Percentiles rank a stretch among this genome's conserved stretches.
Evolutionary conservation across 2,329 filamentous ascomycete species (phyloP).

Genomic region (Colletotrichum sojae): DNA sequence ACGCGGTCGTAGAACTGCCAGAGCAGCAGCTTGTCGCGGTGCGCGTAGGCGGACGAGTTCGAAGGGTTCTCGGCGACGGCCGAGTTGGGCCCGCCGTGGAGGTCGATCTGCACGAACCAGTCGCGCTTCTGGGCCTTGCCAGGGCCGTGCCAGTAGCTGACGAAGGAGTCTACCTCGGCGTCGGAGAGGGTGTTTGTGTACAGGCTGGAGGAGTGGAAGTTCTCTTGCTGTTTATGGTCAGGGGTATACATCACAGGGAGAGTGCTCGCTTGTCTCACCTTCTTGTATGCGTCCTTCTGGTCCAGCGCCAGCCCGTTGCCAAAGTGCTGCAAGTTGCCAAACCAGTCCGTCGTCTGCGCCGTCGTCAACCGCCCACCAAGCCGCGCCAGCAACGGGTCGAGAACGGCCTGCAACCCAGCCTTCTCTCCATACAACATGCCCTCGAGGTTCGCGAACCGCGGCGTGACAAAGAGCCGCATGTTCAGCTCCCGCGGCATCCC

Average conservation of each 20-base stretch:
- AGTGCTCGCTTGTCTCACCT: not conserved
- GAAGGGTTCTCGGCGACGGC: conserved; percentile 48
- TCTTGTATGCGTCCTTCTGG: conserved; percentile 47
- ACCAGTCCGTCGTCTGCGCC: conserved; percentile 48
- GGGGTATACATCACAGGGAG: too few species aligned
- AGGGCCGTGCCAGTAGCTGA: conserved; percentile 46
- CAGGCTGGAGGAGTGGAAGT: conserved; percentile 48
- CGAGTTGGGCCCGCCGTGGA: conserved; percentile 54
- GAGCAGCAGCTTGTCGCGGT: conserved; percentile 63
- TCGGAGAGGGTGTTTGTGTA: conserved; percentile 46
- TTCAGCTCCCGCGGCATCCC: conserved; percentile 46
- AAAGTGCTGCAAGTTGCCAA: conserved; percentile 51
- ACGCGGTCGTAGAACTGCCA: conserved; percentile 62
- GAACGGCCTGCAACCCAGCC: conserved; percentile 28
- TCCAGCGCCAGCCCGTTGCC: conserved; percentile 49
- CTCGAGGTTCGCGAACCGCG: conserved; percentile 44
- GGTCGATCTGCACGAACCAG: conserved; percentile 53
- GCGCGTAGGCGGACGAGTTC: conserved; percentile 52
- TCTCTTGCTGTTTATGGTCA: conserved; percentile 43
- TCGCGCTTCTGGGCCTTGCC: conserved; percentile 45
- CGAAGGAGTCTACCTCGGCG: conserved; percentile 43
- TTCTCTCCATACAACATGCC: conserved; percentile 48
- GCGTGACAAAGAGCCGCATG: conserved; percentile 45
- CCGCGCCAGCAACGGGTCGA: conserved; percentile 44
- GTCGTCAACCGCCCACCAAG: conserved; percentile 49